Percentiles rank a stretch among this genome's conserved stretches.
These are phyloP conservation scores for Clathrospora elynae DNA, from an alignment of 2,329 filamentous ascomycete genomes.

Conservation along the genomic window DNA sequence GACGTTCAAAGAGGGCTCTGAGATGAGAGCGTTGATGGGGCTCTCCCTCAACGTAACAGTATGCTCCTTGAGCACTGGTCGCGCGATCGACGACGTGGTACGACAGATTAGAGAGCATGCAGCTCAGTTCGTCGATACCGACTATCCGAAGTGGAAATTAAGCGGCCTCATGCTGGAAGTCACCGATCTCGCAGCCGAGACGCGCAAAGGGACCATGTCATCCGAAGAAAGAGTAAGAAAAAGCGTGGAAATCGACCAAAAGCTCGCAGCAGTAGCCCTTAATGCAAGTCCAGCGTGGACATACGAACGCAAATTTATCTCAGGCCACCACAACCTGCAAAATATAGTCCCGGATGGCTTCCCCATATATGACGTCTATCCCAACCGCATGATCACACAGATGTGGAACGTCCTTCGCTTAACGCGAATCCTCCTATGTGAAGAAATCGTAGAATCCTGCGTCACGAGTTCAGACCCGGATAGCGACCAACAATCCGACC, in stretches of 20 bases:
- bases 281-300: slow-evolving; percentile 28
- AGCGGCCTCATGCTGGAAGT: slow-evolving; percentile 36
- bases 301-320: slow-evolving; percentile 15
- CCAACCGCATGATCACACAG: slow-evolving; percentile 35
- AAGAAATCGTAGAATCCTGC: slow-evolving; percentile 25
- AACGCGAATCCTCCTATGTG: slow-evolving; percentile 42
- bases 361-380: slow-evolving; percentile 36
- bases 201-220: slow-evolving; percentile 16
- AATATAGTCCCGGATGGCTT: slow-evolving; percentile 14
- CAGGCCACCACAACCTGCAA: neutral
- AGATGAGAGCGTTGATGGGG: slow-evolving; percentile 24
- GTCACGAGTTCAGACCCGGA: slow-evolving; percentile 2
- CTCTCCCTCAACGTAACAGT: slow-evolving; percentile 38
- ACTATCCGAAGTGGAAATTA: slow-evolving; percentile 41
- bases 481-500: neutral
- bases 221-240: slow-evolving; percentile 18
- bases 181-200: slow-evolving; percentile 27
- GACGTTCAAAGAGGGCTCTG: slow-evolving; percentile 18
- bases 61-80: slow-evolving; percentile 31
- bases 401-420: slow-evolving; percentile 41
- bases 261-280: slow-evolving; percentile 26
- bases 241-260: slow-evolving; percentile 30
- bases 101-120: slow-evolving; percentile 29
- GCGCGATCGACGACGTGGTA: slow-evolving; percentile 25
- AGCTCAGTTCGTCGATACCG: slow-evolving; percentile 25